phyloP scores from a whole-genome alignment of 495 filamentous ascomycete species.

The Penicillium dipodomyicola region DNA sequence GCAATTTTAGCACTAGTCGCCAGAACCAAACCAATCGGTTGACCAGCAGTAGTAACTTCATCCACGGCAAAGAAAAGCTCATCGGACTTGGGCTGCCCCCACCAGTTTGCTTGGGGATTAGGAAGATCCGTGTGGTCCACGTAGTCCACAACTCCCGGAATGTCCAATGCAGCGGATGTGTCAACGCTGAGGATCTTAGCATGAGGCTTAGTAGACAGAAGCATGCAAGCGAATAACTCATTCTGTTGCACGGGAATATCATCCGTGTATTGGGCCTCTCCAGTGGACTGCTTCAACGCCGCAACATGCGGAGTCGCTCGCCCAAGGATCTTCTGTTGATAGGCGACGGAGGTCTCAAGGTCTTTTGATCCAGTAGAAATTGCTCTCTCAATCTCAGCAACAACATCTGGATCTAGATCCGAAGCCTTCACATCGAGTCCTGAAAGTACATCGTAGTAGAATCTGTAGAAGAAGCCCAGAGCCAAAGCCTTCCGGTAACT shows the following conservation, averaged over 20 bases:
- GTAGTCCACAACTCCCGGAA: slow-evolving; percentile 65
- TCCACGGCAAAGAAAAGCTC: slow-evolving; percentile 83
- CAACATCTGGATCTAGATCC: slow-evolving; percentile 49
- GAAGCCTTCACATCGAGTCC: slow-evolving; percentile 43
- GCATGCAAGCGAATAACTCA: slow-evolving; percentile 82
- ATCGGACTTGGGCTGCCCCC: slow-evolving; percentile 85
- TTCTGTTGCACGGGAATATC: slow-evolving; percentile 86
- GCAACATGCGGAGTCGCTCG: slow-evolving; percentile 82
- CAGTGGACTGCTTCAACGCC: slow-evolving; percentile 88
- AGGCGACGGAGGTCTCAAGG: slow-evolving; percentile 48
- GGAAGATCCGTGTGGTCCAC: slow-evolving; percentile 77
- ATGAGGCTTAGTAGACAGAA: slow-evolving; percentile 85
- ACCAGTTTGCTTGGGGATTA: slow-evolving; percentile 72
- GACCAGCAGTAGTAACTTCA: slow-evolving; percentile 81
- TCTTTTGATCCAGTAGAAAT: slow-evolving; percentile 54
- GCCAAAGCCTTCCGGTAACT: slow-evolving; percentile 90
- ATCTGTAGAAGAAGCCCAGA: slow-evolving; percentile 83
- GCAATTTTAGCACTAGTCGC: slow-evolving; percentile 76
- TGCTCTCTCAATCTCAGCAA: slow-evolving; percentile 58
- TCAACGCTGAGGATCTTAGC: slow-evolving; percentile 82
- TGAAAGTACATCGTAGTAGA: slow-evolving; percentile 71
- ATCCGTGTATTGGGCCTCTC: slow-evolving; percentile 94
- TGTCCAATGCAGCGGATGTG: slow-evolving; percentile 65
- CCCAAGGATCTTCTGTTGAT: slow-evolving; percentile 73
- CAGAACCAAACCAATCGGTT: slow-evolving; percentile 87